Conservation (phyloP, 2,329 filamentous ascomycete species). For the Xylariaceae sp. region DNA sequence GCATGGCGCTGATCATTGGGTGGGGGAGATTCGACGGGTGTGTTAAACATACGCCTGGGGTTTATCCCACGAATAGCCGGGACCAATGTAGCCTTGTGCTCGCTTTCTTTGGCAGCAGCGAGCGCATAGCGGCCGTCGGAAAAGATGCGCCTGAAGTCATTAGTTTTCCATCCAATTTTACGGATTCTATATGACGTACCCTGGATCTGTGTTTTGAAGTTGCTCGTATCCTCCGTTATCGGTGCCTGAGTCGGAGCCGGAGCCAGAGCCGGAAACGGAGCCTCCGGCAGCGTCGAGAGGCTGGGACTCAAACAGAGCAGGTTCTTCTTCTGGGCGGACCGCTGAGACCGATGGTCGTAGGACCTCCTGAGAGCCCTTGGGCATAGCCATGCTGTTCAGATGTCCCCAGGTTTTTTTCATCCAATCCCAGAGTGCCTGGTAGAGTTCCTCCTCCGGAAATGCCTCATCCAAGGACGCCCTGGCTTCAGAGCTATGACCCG, state of each 20-base stretch:
- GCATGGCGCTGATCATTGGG: neutral
- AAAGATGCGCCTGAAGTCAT: constrained; percentile 16
- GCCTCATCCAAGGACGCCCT: neutral
- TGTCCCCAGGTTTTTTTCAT: neutral
- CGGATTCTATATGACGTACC: constrained; percentile 11
- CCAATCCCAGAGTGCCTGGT: neutral
- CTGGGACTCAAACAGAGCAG: constrained; percentile 7
- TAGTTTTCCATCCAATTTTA: constrained; percentile 7
- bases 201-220: constrained; percentile 11
- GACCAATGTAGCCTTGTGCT: constrained; percentile 3
- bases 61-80: constrained; percentile 14
- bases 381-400: constrained; percentile 2
- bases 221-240: constrained; percentile 12
- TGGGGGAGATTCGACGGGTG: no score
- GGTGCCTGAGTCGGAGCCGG: constrained; percentile 14
- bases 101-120: constrained; percentile 14
- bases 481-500: neutral
- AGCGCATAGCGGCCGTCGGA: constrained; percentile 14
- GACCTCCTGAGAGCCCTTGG: neutral
- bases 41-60: constrained; percentile 10
- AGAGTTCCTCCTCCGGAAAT: neutral
- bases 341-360: neutral
- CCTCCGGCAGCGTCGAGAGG: constrained; percentile 8
- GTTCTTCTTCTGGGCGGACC: neutral
- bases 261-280: constrained; percentile 5